A percentile compares a stretch with the other conserved stretches of the same genome.
Conservation (phyloP, 257 asterid genomes). For the Lithospermum erythrorhizon region DNA sequence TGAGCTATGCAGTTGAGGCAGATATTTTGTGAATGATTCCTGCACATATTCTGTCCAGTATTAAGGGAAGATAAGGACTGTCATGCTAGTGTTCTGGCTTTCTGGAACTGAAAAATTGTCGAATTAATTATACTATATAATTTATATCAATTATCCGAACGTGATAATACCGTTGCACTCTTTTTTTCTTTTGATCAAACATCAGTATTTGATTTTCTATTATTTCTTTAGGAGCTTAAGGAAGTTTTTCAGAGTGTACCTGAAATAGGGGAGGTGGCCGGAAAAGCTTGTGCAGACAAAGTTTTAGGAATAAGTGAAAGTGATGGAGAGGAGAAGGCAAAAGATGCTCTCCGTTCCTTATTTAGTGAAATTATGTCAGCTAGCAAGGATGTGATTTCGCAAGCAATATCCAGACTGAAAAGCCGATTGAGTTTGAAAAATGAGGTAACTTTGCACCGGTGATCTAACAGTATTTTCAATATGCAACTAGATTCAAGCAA, state of each 20-base stretch:
- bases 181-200: too few species aligned
- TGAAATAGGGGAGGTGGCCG: conserved; percentile 79
- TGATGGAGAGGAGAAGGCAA: conserved; percentile 45
- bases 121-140: neutral
- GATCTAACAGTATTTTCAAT: neutral
- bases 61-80: neutral
- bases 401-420: conserved; percentile 44
- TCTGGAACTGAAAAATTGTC: neutral
- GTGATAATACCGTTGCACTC: too few species aligned
- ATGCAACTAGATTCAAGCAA: neutral
- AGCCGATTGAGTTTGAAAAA: conserved; percentile 45
- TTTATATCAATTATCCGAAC: too few species aligned
- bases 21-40: neutral
- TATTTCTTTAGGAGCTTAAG: conserved; percentile 64
- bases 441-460: conserved; percentile 33
- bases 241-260: conserved; percentile 59
- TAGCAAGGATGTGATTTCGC: conserved; percentile 39
- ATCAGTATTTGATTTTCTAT: neutral
- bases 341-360: conserved; percentile 44
- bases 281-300: conserved; percentile 35
- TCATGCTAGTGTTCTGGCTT: neutral
- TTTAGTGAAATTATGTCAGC: conserved; percentile 74
- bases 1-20: neutral
- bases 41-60: neutral
- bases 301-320: conserved; percentile 28